Percentiles rank a stretch among this genome's conserved stretches.
Conservation (phyloP, 805 yeast genomes). For the Wickerhamiella vanderwaltii region DNA sequence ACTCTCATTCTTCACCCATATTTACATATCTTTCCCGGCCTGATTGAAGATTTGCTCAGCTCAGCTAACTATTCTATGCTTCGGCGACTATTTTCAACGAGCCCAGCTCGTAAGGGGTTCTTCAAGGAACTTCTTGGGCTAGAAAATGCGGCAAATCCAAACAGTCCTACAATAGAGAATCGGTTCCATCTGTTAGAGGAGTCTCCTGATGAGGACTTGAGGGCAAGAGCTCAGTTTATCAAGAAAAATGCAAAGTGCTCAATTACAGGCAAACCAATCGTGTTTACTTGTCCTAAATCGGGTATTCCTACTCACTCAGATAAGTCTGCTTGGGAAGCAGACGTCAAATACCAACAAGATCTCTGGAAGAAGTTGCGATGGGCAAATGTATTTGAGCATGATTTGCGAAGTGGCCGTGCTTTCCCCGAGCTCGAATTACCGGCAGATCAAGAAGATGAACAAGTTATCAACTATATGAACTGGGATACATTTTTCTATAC, state of each 20-base stretch:
- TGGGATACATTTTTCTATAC: conserved; percentile 96
- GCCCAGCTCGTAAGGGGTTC: conserved; percentile 16
- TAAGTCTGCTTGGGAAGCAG: conserved; percentile 77
- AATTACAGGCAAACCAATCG: conserved; percentile 66
- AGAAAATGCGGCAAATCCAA: conserved; percentile 16
- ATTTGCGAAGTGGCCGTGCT: conserved; percentile 81
- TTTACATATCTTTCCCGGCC: too few relatives aligned
- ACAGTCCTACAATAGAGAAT: conserved; percentile 50
- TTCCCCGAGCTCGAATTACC: conserved; percentile 97
- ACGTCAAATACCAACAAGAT: conserved; percentile 48
- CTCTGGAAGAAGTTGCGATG: conserved; percentile 65
- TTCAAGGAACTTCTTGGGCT: conserved; percentile 21
- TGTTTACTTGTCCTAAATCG: conserved; percentile 80
- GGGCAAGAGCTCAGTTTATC: conserved; percentile 85
- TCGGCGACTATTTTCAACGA: conserved; percentile 6
- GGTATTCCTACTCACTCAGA: conserved; percentile 97
- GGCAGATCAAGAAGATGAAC: conserved; percentile 59
- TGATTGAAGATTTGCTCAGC: too few relatives aligned
- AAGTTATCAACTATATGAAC: conserved; percentile 55
- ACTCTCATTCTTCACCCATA: too few relatives aligned
- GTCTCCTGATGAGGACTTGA: conserved; percentile 75
- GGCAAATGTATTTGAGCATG: conserved; percentile 90
- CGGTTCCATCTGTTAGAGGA: conserved; percentile 84
- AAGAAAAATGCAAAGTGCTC: conserved; percentile 84
- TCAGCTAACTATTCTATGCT: too few relatives aligned